Evolutionary conservation across 352 stramenopile genomes (phyloP).

Genomic region (Globisporangium echinulatum): DNA sequence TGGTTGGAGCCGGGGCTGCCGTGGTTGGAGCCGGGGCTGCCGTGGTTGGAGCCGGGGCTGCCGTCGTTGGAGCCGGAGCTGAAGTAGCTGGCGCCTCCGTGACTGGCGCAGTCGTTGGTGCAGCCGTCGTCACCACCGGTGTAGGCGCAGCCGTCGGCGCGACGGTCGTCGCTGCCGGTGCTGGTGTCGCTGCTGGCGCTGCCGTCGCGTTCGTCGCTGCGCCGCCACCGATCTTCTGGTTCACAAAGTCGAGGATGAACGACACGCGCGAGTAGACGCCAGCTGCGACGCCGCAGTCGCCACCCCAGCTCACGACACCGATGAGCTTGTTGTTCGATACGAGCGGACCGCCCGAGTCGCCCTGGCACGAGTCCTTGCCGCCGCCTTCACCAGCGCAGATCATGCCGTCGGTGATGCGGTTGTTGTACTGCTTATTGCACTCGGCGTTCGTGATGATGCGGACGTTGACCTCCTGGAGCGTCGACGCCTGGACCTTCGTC

Average conservation of each 20-base stretch:
- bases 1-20: no score
- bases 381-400: constrained; percentile 43
- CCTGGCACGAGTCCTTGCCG: constrained; percentile 56
- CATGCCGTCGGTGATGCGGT: constrained; percentile 56
- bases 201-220: constrained; percentile 10
- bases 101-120: constrained; percentile 6
- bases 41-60: neutral
- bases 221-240: constrained; percentile 34
- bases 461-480: constrained; percentile 51
- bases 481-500: constrained; percentile 24
- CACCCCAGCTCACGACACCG: constrained; percentile 65
- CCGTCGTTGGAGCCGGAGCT: neutral
- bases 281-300: constrained; percentile 37
- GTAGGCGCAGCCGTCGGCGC: constrained; percentile 10
- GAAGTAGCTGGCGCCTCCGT: neutral
- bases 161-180: neutral
- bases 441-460: constrained; percentile 47
- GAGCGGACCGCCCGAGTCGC: constrained; percentile 58
- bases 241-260: constrained; percentile 49
- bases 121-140: constrained; percentile 10
- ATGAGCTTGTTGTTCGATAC: constrained; percentile 44
- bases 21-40: no score
- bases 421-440: constrained; percentile 51
- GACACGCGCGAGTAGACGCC: constrained; percentile 56
- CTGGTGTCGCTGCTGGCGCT: neutral